A percentile compares a stretch with the other conserved stretches of the same genome.
Conservation (phyloP, 768 basidiomycete genomes). For the Strobilomyces echinocephalus region DNA sequence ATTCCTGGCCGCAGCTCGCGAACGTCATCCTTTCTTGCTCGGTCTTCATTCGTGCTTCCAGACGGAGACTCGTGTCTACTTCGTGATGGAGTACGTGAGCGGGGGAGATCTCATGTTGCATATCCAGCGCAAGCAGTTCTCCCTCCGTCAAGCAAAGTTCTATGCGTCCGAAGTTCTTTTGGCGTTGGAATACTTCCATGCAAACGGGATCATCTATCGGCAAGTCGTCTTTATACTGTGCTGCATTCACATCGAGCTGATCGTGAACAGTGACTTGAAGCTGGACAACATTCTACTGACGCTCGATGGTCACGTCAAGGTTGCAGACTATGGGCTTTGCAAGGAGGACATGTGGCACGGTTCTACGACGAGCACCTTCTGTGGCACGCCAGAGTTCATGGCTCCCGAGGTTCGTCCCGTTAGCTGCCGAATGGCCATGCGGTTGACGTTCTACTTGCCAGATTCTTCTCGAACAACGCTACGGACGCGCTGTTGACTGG, state of each 20-base stretch:
- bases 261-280: conserved; percentile 76
- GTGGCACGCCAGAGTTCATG: conserved; percentile 99
- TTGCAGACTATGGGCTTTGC: conserved; percentile 98
- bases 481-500: conserved; percentile 98
- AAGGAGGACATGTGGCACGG: conserved; percentile 99
- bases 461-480: conserved; percentile 99
- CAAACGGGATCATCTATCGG: conserved; percentile 99
- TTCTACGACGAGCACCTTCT: conserved; percentile 96
- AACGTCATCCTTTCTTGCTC: conserved; percentile 96
- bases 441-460: conserved; percentile 30
- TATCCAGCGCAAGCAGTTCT: conserved; percentile 98
- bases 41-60: conserved; percentile 99
- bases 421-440: background rate
- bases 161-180: conserved; percentile 96
- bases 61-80: conserved; percentile 98
- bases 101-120: conserved; percentile 99
- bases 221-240: conserved; percentile 32
- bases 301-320: conserved; percentile 95
- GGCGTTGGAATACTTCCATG: conserved; percentile 96
- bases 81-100: conserved; percentile 99
- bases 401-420: conserved; percentile 81
- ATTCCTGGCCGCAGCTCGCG: conserved; percentile 92
- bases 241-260: background rate
- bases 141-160: conserved; percentile 96
- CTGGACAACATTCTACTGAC: conserved; percentile 97